phyloP scores from a whole-genome alignment of 2,329 filamentous ascomycete species.

The Fusarium sp. region DNA sequence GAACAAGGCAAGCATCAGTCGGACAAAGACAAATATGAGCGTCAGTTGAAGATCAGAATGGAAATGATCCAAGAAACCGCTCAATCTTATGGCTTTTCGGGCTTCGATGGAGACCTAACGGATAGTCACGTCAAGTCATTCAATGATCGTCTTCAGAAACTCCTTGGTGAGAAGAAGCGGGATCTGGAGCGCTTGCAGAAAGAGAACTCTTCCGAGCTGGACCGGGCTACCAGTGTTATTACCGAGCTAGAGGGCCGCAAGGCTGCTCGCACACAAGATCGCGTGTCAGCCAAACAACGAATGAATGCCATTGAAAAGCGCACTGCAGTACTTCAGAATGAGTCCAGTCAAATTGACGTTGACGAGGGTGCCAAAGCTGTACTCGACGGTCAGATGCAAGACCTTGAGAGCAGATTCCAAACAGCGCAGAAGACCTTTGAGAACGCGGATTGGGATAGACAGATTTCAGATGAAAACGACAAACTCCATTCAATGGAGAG shows the following conservation, averaged over 20 bases:
- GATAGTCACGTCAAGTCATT: slow-evolving; percentile 81
- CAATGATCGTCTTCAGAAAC: slow-evolving; percentile 78
- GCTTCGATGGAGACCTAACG: slow-evolving; percentile 82
- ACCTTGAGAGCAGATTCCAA: slow-evolving; percentile 72
- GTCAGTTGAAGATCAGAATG: slow-evolving; percentile 77
- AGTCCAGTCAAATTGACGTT: slow-evolving; percentile 77
- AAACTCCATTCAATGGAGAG: slow-evolving; percentile 77
- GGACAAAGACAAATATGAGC: slow-evolving; percentile 87
- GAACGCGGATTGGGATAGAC: slow-evolving; percentile 74
- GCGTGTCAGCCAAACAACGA: slow-evolving; percentile 77
- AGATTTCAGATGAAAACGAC: slow-evolving; percentile 73
- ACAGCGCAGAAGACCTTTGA: slow-evolving; percentile 73
- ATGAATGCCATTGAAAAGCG: slow-evolving; percentile 80
- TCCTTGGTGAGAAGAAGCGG: slow-evolving; percentile 81
- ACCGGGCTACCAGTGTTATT: slow-evolving; percentile 77
- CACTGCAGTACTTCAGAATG: slow-evolving; percentile 72
- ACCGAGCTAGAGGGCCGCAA: slow-evolving; percentile 80
- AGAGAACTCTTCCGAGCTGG: slow-evolving; percentile 79
- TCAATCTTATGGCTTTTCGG: slow-evolving; percentile 80
- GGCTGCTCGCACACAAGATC: slow-evolving; percentile 78
- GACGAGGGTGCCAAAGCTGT: slow-evolving; percentile 88
- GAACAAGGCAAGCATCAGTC: slow-evolving; percentile 85
- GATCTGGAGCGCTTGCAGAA: slow-evolving; percentile 79
- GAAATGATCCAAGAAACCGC: slow-evolving; percentile 83
- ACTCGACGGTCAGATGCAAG: slow-evolving; percentile 78